Evolutionary conservation across 2,329 filamentous ascomycete genomes (phyloP).

Genomic region (Penicillium polonicum): DNA sequence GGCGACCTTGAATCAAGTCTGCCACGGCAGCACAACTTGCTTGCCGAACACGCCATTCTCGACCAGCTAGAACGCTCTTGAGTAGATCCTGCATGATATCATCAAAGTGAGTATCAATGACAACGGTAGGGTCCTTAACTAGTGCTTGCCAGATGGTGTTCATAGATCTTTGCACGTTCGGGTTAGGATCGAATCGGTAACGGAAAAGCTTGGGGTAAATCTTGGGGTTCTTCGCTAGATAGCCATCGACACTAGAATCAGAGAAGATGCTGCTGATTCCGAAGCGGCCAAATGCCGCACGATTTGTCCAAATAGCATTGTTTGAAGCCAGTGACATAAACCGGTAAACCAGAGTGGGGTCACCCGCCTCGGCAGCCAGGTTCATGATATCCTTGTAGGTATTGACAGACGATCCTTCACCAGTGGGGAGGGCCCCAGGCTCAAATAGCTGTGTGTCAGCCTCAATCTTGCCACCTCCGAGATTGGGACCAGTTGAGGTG

Average conservation of each 20-base stretch:
- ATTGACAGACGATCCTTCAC: conserved; percentile 83
- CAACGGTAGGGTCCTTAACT: conserved; percentile 80
- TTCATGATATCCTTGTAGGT: conserved; percentile 98
- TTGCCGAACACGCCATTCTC: conserved; percentile 90
- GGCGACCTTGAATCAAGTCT: conserved; percentile 79
- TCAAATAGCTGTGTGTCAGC: conserved; percentile 93
- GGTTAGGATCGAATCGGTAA: conserved; percentile 92
- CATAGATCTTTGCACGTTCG: conserved; percentile 92
- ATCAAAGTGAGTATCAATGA: conserved; percentile 79
- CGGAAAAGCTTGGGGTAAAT: conserved; percentile 93
- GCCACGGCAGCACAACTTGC: conserved; percentile 88
- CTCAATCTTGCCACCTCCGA: conserved; percentile 73
- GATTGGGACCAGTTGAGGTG: conserved; percentile 63
- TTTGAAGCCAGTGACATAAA: conserved; percentile 98
- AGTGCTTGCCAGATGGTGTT: conserved; percentile 95
- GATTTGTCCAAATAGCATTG: conserved; percentile 95
- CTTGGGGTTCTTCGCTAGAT: conserved; percentile 79
- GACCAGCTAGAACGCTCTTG: conserved; percentile 73
- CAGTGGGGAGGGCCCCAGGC: conserved; percentile 82
- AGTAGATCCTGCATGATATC: conserved; percentile 85
- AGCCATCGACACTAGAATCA: conserved; percentile 68
- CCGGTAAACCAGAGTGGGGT: conserved; percentile 93
- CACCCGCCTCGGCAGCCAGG: conserved; percentile 92
- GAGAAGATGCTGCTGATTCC: conserved; percentile 89
- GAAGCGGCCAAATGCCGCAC: conserved; percentile 91